Evolutionary conservation across 352 stramenopile species (phyloP).

Genomic region (Peronospora destructor): DNA sequence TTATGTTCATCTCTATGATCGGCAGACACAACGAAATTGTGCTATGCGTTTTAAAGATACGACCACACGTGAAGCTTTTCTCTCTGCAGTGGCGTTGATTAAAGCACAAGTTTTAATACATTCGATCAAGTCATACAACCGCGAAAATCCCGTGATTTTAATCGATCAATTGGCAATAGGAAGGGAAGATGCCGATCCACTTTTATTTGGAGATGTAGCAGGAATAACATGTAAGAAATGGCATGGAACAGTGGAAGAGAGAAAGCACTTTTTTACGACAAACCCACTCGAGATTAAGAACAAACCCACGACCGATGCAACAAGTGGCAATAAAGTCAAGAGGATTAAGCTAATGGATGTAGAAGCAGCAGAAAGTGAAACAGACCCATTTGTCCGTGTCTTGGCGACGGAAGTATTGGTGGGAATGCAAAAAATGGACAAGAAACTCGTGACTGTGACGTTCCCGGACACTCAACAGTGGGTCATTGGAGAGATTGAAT

Average conservation of each 20-base stretch:
- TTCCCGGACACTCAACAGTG: slow-evolving; percentile 43
- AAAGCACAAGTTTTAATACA: slow-evolving; percentile 49
- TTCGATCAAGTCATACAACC: slow-evolving; percentile 16
- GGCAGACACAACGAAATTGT: slow-evolving; percentile 45
- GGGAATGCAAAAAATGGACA: slow-evolving; percentile 57
- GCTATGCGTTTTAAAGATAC: slow-evolving; percentile 74
- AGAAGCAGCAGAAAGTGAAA: not conserved
- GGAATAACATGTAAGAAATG: slow-evolving; percentile 49
- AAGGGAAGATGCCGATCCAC: slow-evolving; percentile 33
- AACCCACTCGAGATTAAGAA: slow-evolving; percentile 51
- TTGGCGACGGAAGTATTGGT: slow-evolving; percentile 43
- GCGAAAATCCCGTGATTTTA: slow-evolving; percentile 17
- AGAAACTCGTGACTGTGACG: slow-evolving; percentile 48
- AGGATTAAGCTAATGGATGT: slow-evolving; percentile 38
- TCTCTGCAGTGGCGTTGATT: slow-evolving; percentile 40
- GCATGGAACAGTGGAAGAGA: slow-evolving; percentile 25
- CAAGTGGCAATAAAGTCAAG: slow-evolving; percentile 31
- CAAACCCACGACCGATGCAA: slow-evolving; percentile 19
- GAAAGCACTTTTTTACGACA: slow-evolving; percentile 36
- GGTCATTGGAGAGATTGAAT: slow-evolving; percentile 59
- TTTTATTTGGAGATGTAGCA: slow-evolving; percentile 41
- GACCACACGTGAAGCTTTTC: slow-evolving; percentile 29
- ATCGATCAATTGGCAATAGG: slow-evolving; percentile 47
- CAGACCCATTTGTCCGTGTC: slow-evolving; percentile 27
- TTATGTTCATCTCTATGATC: slow-evolving; percentile 67